A percentile compares a stretch with the other conserved stretches of the same genome.
Conservation (phyloP, 768 basidiomycete species). For the Lentinula boryana region DNA sequence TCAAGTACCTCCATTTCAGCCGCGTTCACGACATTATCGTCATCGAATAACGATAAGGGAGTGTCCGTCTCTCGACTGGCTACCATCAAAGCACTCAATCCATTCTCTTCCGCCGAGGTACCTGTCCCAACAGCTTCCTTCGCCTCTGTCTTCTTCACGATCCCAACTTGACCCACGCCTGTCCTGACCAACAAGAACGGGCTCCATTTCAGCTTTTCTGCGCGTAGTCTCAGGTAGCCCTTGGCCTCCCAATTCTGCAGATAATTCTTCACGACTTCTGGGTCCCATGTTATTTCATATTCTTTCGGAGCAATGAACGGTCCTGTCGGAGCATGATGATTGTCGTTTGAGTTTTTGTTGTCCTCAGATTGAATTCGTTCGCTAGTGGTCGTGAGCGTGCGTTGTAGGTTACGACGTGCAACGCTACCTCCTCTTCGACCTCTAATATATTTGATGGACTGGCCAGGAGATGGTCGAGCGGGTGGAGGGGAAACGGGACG, state of each 20-base stretch:
- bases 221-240: slow-evolving; percentile 67
- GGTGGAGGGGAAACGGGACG: slow-evolving; percentile 38
- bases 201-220: slow-evolving; percentile 91
- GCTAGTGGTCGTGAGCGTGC: slow-evolving; percentile 17
- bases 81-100: slow-evolving; percentile 4
- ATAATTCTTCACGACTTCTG: slow-evolving; percentile 56
- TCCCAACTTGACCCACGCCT: slow-evolving; percentile 17
- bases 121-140: slow-evolving; percentile 12
- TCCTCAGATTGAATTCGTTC: slow-evolving; percentile 40
- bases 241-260: slow-evolving; percentile 69
- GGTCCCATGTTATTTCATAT: slow-evolving; percentile 77
- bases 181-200: slow-evolving; percentile 72
- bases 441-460: slow-evolving; percentile 68
- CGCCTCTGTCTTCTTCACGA: slow-evolving; percentile 14
- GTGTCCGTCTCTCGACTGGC: neutral
- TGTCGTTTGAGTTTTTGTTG: slow-evolving; percentile 29
- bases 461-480: slow-evolving; percentile 66
- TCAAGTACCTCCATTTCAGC: slow-evolving; percentile 8
- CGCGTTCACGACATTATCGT: slow-evolving; percentile 18
- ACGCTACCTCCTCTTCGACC: slow-evolving; percentile 57
- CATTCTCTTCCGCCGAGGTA: slow-evolving; percentile 8
- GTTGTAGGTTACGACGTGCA: slow-evolving; percentile 59
- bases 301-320: slow-evolving; percentile 59
- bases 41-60: slow-evolving; percentile 21
- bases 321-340: slow-evolving; percentile 26